A percentile compares a stretch with the other conserved stretches of the same genome.
Conservation (phyloP, 768 basidiomycete genomes). For the Mycena pura region DNA sequence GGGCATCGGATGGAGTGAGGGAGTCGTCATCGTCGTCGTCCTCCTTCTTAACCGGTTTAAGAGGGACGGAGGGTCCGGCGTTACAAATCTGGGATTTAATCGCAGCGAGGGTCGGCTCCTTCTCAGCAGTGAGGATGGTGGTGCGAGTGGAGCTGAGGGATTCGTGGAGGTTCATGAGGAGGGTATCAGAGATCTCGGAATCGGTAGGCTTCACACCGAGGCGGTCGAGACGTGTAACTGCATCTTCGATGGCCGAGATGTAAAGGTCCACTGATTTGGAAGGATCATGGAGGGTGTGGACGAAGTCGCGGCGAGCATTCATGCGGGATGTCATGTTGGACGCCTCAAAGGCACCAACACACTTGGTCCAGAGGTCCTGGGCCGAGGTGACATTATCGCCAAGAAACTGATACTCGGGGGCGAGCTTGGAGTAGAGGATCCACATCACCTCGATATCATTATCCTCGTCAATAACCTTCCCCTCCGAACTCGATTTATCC, state of each 20-base stretch:
- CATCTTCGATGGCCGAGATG: not conserved
- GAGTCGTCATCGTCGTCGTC: not conserved
- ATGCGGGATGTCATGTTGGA: slow-evolving; percentile 1
- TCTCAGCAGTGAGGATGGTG: slow-evolving; percentile 1
- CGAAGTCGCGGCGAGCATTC: slow-evolving; percentile 1
- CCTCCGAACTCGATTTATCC: not conserved
- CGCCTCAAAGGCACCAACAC: not conserved
- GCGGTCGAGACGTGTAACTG: not conserved
- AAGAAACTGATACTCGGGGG: not conserved
- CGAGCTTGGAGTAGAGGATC: not conserved
- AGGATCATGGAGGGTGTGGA: not conserved
- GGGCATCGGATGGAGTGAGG: not conserved
- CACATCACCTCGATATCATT: not conserved
- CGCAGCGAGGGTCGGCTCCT: not conserved
- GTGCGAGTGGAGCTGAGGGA: not conserved
- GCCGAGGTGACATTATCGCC: not conserved
- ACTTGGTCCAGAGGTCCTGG: not conserved
- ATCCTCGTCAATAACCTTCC: not conserved
- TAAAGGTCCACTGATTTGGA: not conserved
- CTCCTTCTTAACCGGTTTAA: not conserved
- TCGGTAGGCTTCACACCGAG: not conserved
- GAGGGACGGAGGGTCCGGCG: not conserved
- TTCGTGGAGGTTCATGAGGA: slow-evolving; percentile 1
- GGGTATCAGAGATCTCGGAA: not conserved
- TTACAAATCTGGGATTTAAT: slow-evolving; percentile 2